Evolutionary conservation across 257 asterid species (phyloP), one percentile per base, ranked within the genome.

Genomic region (Lycium barbarum): DNA sequence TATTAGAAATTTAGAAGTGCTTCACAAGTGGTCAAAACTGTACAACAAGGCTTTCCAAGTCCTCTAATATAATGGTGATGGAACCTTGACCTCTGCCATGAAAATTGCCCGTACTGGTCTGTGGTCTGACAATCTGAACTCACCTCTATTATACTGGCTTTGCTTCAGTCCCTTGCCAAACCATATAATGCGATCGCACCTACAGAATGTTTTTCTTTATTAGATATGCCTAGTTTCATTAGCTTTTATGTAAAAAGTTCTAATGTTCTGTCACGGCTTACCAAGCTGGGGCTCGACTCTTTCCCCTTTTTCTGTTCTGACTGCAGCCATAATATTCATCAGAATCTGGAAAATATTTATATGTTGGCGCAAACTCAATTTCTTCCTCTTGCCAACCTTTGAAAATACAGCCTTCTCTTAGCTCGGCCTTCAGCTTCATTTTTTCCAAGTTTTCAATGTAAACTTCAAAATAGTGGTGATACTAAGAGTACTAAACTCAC

Each of bases 161-260:
- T 91, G 94, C 88, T 88, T 87, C 88, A 93, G 74, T 84, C 94
- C 93, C 58, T 88, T 85, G 57, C 94, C 94, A 83, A 85, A 90
- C 93, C 91, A 91, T 83, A 93, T 93, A 67, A 93, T 93, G 36
- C 94, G 85, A 43, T 93, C 96, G 81, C 96, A 93, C 94, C 96
- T 93, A 59, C 87, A 86, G 57, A 66, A 90, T 40, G 53, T 80
- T 81, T 53, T 65, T 54, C 71, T 35, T 58, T 10, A 53, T 88
- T 83, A 86, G 49, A 62, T 83, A 61, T 49, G 22, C 33, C 40
- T 7, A 3, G 59, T 59, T 81, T 26, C 49, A 62, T 81, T 76
- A 62, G 38, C 55, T 81, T 62, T 76, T 26, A 51, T 47, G 73
- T 33, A 13, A 59, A 81, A 12, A 36, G 0, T 62, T 81, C 6